Evolutionary conservation across 352 stramenopile genomes (phyloP), one percentile per base, ranked within the genome.

Genomic region (Phytophthora macrochlamydospora): DNA sequence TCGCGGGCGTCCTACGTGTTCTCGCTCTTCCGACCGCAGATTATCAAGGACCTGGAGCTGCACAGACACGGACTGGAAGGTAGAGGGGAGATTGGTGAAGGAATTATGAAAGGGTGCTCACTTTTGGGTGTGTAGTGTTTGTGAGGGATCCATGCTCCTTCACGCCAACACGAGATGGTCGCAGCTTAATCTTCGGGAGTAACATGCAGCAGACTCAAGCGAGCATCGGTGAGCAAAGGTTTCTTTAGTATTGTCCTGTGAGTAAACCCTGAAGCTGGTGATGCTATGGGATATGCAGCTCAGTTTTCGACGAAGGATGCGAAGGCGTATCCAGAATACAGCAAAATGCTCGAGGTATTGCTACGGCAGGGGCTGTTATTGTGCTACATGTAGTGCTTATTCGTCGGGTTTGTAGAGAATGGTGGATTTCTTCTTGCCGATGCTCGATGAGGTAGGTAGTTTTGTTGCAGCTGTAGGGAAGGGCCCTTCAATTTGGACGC

Each of bases 1-100:
- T 97, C 89, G 38, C 82, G 91, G 37, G 92, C 87, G 8, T 97
- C 91, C 35, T 97, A 98, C 67, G 83, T 97, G 7, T 93, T 94
- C 56, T 94, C 90, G 44, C 79, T 97, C 14, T 94, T 97, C 49
- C 83, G 91, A 1, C 91, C 91, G 46, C 81, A 93, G 62, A 95
- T 97, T 57, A 97, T 97, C 60, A 75, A 85, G 42, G 91, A 97
- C 35, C 64, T 97, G 44, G 85, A 94, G 48, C 73, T 97, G 29
- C 65, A 96, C 45, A 59, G 71, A 12, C 83, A 97, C 51, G 87
- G 85, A 28, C 72, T 97, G 0, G 75, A 89, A 62, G 87, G 86
- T 12, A 9, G 0, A 44, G 14, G 14, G 13, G 3, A 6, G 13
- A 30, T 14, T 3, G 13, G 44, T 30, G 24, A 40, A 6, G 13